Conservation (phyloP, 23 red algal genomes). For the Agarophyton chilense region DNA sequence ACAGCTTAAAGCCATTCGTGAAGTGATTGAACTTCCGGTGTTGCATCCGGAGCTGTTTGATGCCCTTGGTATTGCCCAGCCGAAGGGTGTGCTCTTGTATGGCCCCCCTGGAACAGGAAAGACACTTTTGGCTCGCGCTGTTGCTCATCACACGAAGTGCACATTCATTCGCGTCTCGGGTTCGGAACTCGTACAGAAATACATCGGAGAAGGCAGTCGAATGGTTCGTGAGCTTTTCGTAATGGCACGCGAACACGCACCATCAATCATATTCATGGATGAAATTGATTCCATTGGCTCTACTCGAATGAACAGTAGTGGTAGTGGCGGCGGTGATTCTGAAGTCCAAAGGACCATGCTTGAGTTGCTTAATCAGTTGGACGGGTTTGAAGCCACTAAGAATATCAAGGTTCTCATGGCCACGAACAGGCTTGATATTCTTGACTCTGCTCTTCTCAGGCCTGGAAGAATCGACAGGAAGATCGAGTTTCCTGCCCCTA, state of each 20-base stretch:
- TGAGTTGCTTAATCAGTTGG: constrained; percentile 41
- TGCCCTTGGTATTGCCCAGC: constrained; percentile 90
- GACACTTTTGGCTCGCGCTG: constrained; percentile 88
- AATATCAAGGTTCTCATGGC: constrained; percentile 76
- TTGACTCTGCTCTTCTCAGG: constrained; percentile 75
- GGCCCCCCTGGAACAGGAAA: constrained; percentile 92
- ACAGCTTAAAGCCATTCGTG: constrained; percentile 97
- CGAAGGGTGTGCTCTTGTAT: constrained; percentile 65
- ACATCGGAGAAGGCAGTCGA: constrained; percentile 39
- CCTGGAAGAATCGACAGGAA: constrained; percentile 88
- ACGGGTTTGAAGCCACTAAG: constrained; percentile 47
- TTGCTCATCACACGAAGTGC: constrained; percentile 61
- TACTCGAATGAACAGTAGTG: too few relatives aligned
- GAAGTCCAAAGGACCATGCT: constrained; percentile 60
- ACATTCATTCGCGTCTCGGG: constrained; percentile 20
- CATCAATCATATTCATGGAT: constrained; percentile 82
- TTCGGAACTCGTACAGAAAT: constrained; percentile 34
- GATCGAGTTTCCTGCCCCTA: constrained; percentile 75
- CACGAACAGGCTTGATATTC: constrained; percentile 63
- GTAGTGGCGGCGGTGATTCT: constrained; percentile 76
- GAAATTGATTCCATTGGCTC: constrained; percentile 79
- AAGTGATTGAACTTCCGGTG: constrained; percentile 98
- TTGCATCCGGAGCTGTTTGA: constrained; percentile 98
- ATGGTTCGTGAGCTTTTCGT: constrained; percentile 50
- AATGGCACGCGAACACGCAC: constrained; percentile 42